A percentile compares a stretch with the other conserved stretches of the same genome.
These are phyloP conservation scores for Populus hybrid DNA, from an alignment of 441 rosid species.

Conservation along the genomic window DNA sequence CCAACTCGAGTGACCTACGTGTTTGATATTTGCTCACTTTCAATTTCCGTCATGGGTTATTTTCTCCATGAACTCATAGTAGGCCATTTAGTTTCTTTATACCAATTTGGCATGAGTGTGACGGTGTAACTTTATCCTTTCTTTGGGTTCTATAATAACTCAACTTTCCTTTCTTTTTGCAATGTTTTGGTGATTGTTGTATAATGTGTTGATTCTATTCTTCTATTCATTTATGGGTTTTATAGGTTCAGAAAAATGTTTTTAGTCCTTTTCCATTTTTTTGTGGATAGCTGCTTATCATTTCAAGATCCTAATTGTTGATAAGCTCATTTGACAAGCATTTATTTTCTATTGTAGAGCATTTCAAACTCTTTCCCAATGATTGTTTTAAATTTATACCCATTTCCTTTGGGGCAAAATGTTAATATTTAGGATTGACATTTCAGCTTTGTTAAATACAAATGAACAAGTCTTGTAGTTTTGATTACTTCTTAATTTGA, in stretches of 20 bases:
- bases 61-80: not conserved
- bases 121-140: not conserved
- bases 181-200: not conserved
- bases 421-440: not conserved
- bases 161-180: not conserved
- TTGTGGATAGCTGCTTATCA: not conserved
- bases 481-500: not conserved
- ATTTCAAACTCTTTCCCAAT: not conserved
- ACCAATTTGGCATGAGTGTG: not conserved
- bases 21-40: constrained; percentile 7
- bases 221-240: not conserved
- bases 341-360: not conserved
- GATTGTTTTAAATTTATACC: not conserved
- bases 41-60: not conserved
- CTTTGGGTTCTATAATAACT: not conserved
- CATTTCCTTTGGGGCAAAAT: not conserved
- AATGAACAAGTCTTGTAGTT: not conserved
- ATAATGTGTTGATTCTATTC: not conserved
- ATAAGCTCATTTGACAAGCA: not conserved
- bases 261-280: not conserved
- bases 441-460: not conserved
- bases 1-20: not conserved
- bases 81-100: not conserved
- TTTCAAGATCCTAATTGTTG: not conserved
- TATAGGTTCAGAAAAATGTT: not conserved